Evolutionary conservation across 2,329 filamentous ascomycete genomes (phyloP).

Genomic region (Nemania sp.): DNA sequence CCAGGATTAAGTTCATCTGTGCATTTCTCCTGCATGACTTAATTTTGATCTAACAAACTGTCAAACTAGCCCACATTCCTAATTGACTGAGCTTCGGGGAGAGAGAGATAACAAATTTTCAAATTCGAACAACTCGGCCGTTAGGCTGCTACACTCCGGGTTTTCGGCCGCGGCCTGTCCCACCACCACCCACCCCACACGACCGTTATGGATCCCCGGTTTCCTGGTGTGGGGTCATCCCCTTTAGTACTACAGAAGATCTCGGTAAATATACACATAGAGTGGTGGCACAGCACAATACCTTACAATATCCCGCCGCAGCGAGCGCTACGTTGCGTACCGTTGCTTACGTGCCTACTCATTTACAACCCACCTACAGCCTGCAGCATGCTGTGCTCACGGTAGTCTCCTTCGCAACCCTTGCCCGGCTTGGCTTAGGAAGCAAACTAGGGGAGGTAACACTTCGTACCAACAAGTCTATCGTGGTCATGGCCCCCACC

Average conservation of each 20-base stretch:
- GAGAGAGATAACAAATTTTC: not conserved
- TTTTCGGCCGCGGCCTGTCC: conserved; percentile 18
- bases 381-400: not conserved
- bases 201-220: conserved; percentile 12
- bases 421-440: no score
- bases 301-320: not conserved
- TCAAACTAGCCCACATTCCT: conserved; percentile 6
- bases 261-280: not conserved
- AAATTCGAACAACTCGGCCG: conserved; percentile 8
- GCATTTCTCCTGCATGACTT: no score
- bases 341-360: not conserved
- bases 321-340: not conserved
- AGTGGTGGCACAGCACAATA: not conserved
- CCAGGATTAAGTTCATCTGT: no score
- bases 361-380: not conserved
- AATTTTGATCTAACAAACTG: not conserved
- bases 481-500: no score
- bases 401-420: not conserved
- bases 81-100: not conserved
- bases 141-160: not conserved
- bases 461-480: no score
- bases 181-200: conserved; percentile 16
- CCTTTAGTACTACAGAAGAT: not conserved
- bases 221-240: conserved; percentile 11
- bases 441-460: no score